Evolutionary conservation across 768 basidiomycete species (phyloP), one percentile per base, ranked within the genome.

Genomic region (Suillus subalutaceus): DNA sequence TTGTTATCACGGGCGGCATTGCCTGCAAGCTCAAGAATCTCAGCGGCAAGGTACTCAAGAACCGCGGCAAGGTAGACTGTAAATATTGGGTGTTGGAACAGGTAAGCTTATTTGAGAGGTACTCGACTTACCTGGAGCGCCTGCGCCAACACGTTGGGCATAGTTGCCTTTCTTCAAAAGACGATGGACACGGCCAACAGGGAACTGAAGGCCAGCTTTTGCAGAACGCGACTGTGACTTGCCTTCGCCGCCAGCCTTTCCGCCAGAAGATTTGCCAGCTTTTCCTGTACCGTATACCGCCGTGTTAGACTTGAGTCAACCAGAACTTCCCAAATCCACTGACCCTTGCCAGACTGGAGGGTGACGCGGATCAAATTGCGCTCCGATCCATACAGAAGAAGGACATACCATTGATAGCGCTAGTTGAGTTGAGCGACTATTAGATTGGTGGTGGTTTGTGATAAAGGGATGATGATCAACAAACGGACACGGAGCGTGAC

Each of bases 141-240:
- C 93, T 64, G 93, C 91, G 79, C 94, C 93, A 68, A 95, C 89
- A 77, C 94, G 91, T 71, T 92, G 89, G 60, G 91, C 90, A 69
- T 93, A 94, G 83, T 94, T 94, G 63, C 93, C 93, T 78, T 86
- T 87, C 84, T 93, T 93, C 78, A 94, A 78, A 52, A 93, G 87
- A 86, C 92, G 89, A 81, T 93, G 93, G 67, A 94, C 88, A 90
- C 93, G 93, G 85, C 93, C 93, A 71, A 95, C 93, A 63, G 93
- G 93, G 83, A 95, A 92, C 76, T 91, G 89, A 64, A 91, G 86
- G 71, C 90, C 90, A 15, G 90, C 90, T 73, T 90, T 90, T 63
- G 89, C 83, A 30, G 90, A 91, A 63, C 90, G 88, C 16, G 90
- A 91, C 71, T 87, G 86, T 4, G 88, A 79, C 73, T 90, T 90